Conservation (phyloP, 306 rosid genomes). For the Cucurbita moschata region DNA sequence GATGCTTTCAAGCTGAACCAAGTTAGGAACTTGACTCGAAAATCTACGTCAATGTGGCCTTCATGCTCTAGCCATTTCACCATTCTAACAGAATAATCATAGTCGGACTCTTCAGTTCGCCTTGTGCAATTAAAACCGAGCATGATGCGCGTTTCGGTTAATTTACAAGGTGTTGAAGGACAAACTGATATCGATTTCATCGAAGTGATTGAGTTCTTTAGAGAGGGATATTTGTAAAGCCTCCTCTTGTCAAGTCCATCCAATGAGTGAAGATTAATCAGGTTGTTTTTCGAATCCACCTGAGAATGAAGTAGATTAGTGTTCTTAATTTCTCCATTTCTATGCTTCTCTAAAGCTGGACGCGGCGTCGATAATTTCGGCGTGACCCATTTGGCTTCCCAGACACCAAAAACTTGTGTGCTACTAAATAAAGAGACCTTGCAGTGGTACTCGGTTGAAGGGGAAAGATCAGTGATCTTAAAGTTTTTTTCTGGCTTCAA, state of each 20-base stretch:
- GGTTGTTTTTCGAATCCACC: slow-evolving; percentile 21
- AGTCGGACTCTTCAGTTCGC: slow-evolving; percentile 39
- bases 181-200: slow-evolving; percentile 24
- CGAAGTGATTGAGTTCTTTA: slow-evolving; percentile 9
- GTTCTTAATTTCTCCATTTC: slow-evolving; percentile 14
- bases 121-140: slow-evolving; percentile 25
- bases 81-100: slow-evolving; percentile 66
- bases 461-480: slow-evolving; percentile 46
- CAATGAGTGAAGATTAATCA: neutral
- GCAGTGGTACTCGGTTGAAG: slow-evolving; percentile 68
- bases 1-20: slow-evolving; percentile 94
- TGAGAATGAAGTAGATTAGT: slow-evolving; percentile 25
- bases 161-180: slow-evolving; percentile 57
- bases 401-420: slow-evolving; percentile 48
- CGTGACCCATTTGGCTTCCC: slow-evolving; percentile 77
- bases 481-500: slow-evolving; percentile 69
- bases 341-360: slow-evolving; percentile 11
- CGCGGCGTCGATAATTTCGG: slow-evolving; percentile 22
- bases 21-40: slow-evolving; percentile 74
- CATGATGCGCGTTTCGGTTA: slow-evolving; percentile 23
- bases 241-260: slow-evolving; percentile 11
- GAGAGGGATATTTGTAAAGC: slow-evolving; percentile 2
- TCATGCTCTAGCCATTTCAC: slow-evolving; percentile 59
- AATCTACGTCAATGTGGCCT: slow-evolving; percentile 51
- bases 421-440: slow-evolving; percentile 73